A percentile compares a stretch with the other conserved stretches of the same genome.
Evolutionary conservation across 352 stramenopile genomes (phyloP).

Genomic region (Phytophthora uliginosa): DNA sequence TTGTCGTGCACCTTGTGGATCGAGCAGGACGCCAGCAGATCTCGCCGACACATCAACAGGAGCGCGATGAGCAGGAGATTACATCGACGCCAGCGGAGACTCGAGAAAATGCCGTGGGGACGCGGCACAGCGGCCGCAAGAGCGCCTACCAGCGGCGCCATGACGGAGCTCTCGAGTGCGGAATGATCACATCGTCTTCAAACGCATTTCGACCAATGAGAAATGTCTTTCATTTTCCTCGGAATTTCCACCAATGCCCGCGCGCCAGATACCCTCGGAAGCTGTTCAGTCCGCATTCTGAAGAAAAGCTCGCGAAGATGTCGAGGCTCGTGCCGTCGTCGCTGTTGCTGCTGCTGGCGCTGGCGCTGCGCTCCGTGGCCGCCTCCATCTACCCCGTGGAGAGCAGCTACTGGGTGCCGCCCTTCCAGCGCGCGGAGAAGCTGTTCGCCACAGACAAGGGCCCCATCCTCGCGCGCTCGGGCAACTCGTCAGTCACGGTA

Average conservation of each 20-base stretch:
- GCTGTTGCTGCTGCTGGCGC: conserved; percentile 21
- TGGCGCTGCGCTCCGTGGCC: conserved; percentile 17
- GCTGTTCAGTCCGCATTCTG: conserved; percentile 13
- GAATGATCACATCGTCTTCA: conserved; percentile 42
- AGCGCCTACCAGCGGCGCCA: conserved; percentile 10
- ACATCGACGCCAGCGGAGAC: background rate
- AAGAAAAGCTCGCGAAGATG: conserved; percentile 26
- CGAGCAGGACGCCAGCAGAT: conserved; percentile 52
- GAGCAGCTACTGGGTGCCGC: conserved; percentile 79
- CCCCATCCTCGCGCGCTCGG: conserved; percentile 66
- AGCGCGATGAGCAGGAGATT: conserved; percentile 33
- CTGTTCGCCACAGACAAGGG: conserved; percentile 84
- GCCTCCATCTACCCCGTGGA: conserved; percentile 82
- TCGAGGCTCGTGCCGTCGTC: conserved; percentile 18
- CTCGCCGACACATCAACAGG: conserved; percentile 38
- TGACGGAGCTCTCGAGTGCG: conserved; percentile 7
- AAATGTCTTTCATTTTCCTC: background rate
- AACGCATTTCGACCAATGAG: conserved; percentile 31
- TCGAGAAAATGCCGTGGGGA: conserved; percentile 2
- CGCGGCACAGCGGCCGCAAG: background rate
- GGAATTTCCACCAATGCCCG: background rate
- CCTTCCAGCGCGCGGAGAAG: conserved; percentile 89
- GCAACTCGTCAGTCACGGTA: conserved; percentile 76
- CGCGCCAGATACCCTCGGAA: conserved; percentile 4
- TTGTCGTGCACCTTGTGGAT: conserved; percentile 71